Percentiles rank a stretch among this genome's conserved stretches.
Conservation (phyloP, 1,284 basidiomycete species). For the Paramarasmius palmivorus region DNA sequence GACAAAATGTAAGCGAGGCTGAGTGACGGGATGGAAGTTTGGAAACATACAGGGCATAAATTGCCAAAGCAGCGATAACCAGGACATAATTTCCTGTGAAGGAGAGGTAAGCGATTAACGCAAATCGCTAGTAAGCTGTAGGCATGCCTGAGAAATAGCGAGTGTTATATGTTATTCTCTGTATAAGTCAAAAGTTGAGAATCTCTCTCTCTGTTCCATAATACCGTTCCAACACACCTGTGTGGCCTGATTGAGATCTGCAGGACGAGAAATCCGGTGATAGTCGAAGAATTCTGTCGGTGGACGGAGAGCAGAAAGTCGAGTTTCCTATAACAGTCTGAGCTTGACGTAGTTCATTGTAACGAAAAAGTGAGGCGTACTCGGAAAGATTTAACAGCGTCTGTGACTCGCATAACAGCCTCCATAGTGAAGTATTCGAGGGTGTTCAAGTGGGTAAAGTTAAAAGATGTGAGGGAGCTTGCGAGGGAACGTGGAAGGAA, state of each 20-base stretch:
- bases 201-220: constrained; percentile 10
- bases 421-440: constrained; percentile 48
- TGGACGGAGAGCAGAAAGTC: constrained; percentile 79
- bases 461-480: not conserved
- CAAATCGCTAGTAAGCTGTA: not conserved
- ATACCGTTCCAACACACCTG: constrained; percentile 46
- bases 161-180: constrained; percentile 95
- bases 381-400: constrained; percentile 72
- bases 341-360: not conserved
- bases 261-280: constrained; percentile 83
- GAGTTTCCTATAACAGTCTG: constrained; percentile 64
- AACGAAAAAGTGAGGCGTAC: constrained; percentile 49
- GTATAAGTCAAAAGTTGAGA: constrained; percentile 9
- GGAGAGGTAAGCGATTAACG: not conserved
- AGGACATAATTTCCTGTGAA: constrained; percentile 82
- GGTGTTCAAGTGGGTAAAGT: not conserved
- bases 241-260: constrained; percentile 69
- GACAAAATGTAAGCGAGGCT: not conserved
- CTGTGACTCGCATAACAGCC: constrained; percentile 57
- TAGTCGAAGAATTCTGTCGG: constrained; percentile 88
- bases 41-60: constrained; percentile 83
- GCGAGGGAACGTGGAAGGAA: not conserved
- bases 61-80: constrained; percentile 77
- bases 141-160: constrained; percentile 81
- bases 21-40: not conserved